Evolutionary conservation across 2,329 filamentous ascomycete species (phyloP), one percentile per base, ranked within the genome.

Genomic region (Drechslerella dactyloides): DNA sequence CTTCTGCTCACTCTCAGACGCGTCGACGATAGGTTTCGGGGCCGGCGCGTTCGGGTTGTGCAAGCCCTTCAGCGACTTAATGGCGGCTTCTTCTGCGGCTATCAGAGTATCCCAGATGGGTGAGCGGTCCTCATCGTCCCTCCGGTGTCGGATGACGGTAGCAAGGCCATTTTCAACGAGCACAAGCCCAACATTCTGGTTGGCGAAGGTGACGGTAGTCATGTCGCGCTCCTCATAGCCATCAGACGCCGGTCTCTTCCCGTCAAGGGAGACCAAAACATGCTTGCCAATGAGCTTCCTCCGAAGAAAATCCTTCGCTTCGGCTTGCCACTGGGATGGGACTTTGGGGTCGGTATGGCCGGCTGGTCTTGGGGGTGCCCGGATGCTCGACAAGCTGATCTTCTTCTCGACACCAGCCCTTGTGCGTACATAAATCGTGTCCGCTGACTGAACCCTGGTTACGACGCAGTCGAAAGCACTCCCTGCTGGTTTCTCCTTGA

Each of bases 261-360:
- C 94, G 78, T 99, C 93, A 69, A 96, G 87, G 60, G 86, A 89
- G 64, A 97, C 87, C 79, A 89, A 90, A 75, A 97, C 91, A 75
- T 96, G 91, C 83, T 99, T 99, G 73, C 93, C 94, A 77, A 99
- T 99, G 33, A 97, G 81, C 80, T 89, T 91, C 84, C 96, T 96
- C 62, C 94, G 88, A 74, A 97, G 80, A 78, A 93, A 97, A 79
- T 99, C 94, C 83, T 99, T 99, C 33, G 94, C 93, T 78, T 97
- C 93, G 11, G 94, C 90, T 75, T 87, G 86, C 83, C 93, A 99
- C 0, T 92, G 91, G 44, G 90, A 68, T 17, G 69, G 69, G 37
- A 73, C 52, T 35, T 73, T 73, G 15, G 62, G 69, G 23, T 73
- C 69, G 3, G 51, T 54, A 44, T 73, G 69, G n/a, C 62, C 69